Percentiles rank a stretch among this genome's conserved stretches.
These are phyloP conservation scores for Globisporangium radiosum DNA, from an alignment of 352 stramenopile genomes.

Conservation along the genomic window DNA sequence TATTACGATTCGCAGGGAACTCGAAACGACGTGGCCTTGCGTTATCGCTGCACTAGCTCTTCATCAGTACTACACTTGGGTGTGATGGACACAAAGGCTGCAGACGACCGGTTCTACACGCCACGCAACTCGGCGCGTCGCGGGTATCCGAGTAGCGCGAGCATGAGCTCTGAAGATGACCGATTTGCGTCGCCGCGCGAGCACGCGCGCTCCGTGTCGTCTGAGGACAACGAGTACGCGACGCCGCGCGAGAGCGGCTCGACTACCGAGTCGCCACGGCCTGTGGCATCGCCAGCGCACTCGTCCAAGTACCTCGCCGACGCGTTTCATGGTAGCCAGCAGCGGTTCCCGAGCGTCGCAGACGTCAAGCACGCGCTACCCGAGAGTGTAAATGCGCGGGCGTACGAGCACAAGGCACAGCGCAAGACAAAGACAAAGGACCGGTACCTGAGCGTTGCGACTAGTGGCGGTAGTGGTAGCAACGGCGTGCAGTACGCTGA, in stretches of 20 bases:
- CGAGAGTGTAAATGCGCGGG: not conserved
- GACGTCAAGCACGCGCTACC: conserved; percentile 20
- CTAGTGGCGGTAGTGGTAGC: not conserved
- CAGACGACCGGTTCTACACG: conserved; percentile 62
- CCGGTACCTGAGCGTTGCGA: conserved; percentile 27
- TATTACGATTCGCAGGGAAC: not conserved
- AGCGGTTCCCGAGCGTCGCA: conserved; percentile 4
- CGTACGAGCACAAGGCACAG: conserved; percentile 9
- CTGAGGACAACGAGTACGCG: conserved; percentile 51
- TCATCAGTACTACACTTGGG: not conserved
- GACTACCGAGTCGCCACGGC: conserved; percentile 5
- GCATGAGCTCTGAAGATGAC: conserved; percentile 41
- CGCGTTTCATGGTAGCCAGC: conserved; percentile 12
- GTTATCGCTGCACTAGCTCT: too few relatives aligned
- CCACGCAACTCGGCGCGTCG: conserved; percentile 47
- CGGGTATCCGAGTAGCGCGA: conserved; percentile 33
- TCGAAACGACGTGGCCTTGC: not conserved
- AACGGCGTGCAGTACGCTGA: conserved; percentile 9
- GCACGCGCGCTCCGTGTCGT: conserved; percentile 54
- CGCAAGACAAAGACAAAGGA: conserved; percentile 2
- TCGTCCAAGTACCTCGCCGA: conserved; percentile 10
- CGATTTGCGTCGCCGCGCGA: conserved; percentile 51
- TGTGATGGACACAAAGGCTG: conserved; percentile 37
- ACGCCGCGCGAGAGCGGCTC: conserved; percentile 39
- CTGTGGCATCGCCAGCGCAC: not conserved